These are phyloP conservation scores for Hippophae rhamnoides DNA, from an alignment of 306 rosid species.

Conservation along the genomic window DNA sequence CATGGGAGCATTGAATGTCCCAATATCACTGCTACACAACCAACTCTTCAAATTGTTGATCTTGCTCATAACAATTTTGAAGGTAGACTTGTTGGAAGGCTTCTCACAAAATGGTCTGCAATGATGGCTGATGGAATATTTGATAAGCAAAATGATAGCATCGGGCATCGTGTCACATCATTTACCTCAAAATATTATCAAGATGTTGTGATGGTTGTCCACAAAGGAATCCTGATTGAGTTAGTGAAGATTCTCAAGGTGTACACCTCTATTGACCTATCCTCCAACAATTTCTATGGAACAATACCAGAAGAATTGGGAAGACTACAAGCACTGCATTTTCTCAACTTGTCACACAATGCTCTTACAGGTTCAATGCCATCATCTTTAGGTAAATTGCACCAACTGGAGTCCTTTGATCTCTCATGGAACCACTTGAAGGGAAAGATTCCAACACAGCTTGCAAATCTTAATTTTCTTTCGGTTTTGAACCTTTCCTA, in stretches of 20 bases:
- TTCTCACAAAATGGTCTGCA: slow-evolving; percentile 33
- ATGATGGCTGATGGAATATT: slow-evolving; percentile 21
- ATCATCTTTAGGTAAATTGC: too few relatives aligned
- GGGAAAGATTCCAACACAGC: slow-evolving; percentile 5
- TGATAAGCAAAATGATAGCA: neutral
- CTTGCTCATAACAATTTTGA: slow-evolving; percentile 32
- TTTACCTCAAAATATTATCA: slow-evolving; percentile 24
- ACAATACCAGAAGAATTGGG: neutral
- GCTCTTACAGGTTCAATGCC: neutral
- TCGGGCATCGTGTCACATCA: slow-evolving; percentile 2
- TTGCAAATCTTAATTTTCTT: slow-evolving; percentile 14
- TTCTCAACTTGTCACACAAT: neutral
- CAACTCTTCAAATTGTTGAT: slow-evolving; percentile 38
- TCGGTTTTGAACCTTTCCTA: slow-evolving; percentile 20
- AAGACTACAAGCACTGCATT: neutral
- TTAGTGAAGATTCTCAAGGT: slow-evolving; percentile 24
- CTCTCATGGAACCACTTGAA: too few relatives aligned
- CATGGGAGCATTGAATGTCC: slow-evolving; percentile 12
- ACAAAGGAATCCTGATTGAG: slow-evolving; percentile 20
- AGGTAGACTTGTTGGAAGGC: slow-evolving; percentile 21
- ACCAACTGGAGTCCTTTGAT: too few relatives aligned
- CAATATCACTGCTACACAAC: neutral
- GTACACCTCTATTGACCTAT: slow-evolving; percentile 36
- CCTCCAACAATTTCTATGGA: slow-evolving; percentile 16
- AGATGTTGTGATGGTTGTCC: slow-evolving; percentile 24